Percentiles rank a stretch among this genome's conserved stretches.
Conservation (phyloP, 306 rosid genomes). For the Mimosa bimucronata region DNA sequence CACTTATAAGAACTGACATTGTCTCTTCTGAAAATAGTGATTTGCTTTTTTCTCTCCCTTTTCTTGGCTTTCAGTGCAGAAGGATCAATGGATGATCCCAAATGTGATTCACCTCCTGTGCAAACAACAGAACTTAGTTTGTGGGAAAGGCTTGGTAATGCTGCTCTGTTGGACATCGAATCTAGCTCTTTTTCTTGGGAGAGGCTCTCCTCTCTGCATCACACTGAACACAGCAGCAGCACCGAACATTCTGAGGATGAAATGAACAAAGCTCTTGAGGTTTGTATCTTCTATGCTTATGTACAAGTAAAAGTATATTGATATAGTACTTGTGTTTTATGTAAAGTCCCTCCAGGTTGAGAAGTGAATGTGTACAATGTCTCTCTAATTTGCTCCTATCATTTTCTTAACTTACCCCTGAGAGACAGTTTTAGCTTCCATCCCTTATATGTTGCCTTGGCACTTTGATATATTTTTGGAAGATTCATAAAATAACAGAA, state of each 20-base stretch:
- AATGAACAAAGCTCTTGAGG: constrained; percentile 79
- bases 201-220: constrained; percentile 80
- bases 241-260: constrained; percentile 89
- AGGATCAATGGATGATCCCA: constrained; percentile 47
- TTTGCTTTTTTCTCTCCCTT: constrained; percentile 1
- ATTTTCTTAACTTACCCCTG: no score
- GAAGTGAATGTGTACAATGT: neutral
- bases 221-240: constrained; percentile 72
- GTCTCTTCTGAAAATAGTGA: constrained; percentile 18
- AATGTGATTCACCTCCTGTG: constrained; percentile 39
- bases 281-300: constrained; percentile 38
- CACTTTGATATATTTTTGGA: neutral
- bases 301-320: neutral
- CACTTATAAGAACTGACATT: neutral
- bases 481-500: neutral
- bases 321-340: neutral
- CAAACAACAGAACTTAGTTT: constrained; percentile 65
- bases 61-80: constrained; percentile 48
- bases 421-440: neutral
- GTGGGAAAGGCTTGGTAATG: constrained; percentile 94
- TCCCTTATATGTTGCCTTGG: neutral
- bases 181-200: constrained; percentile 81
- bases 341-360: constrained; percentile 16
- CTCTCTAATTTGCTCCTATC: no score
- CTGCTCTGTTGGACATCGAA: constrained; percentile 77